Evolutionary conservation across 495 filamentous ascomycete species (phyloP), one percentile per base, ranked within the genome.

Genomic region (Penicillium cataractarum): DNA sequence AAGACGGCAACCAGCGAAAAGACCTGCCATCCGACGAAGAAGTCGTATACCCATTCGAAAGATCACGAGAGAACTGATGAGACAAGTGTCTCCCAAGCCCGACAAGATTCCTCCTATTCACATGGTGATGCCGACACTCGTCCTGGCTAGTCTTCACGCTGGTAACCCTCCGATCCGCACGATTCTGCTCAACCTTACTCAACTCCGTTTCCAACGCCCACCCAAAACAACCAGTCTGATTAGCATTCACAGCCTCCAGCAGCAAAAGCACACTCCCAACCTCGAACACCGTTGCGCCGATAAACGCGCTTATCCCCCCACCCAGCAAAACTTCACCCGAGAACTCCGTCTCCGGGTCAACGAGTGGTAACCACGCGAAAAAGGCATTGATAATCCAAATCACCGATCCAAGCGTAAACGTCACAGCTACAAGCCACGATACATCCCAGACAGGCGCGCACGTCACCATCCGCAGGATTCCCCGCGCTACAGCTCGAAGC

Each of bases 271-370:
- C 71, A 60, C 83, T 86, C 0, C 88, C 89, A 19, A 90, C 58
- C 66, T 89, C 86, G 68, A 92, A 91, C 4, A 91, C 73, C 0
- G 86, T 89, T 1, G 86, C 86, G n/a, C 89, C 89, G 27, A 91
- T 80, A 61, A 90, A 88, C 5, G 84, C 88, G 0, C 84, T 87
- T 9, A 89, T 80, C 12, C 89, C 89, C 5, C 86, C 85, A 7
- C 80, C 87, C 42, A 69, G 54, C 2, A 74, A 44, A 0, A 69
- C 65, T 70, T 91, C 89, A 26, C 76, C 76, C 2, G 69, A 31
- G 65, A 92, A 91, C 59, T 82, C 79, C 10, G 80, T 82, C 1
- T 55, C 63, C 0, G 87, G 86, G 37, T 79, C 76, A 17, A 74
- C 76, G 0, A 87, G 73, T 2, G 90, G 90, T 5, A 90, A 74